Evolutionary conservation across 805 yeast species (phyloP).

Genomic region (Yamadazyma paraphyllophila): DNA sequence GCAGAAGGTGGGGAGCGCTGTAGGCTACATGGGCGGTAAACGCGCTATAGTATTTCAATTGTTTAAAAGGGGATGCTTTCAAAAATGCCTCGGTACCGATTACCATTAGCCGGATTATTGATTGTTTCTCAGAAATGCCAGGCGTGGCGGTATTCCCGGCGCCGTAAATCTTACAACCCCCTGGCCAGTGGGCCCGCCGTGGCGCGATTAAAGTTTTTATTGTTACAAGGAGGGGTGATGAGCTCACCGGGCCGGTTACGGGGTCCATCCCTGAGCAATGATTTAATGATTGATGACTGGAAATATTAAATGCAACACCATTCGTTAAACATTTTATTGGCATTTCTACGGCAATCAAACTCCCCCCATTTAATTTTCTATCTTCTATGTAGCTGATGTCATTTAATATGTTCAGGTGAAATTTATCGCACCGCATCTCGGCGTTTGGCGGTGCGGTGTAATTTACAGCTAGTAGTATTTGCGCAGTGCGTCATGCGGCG

Average conservation of each 20-base stretch:
- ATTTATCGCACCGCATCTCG: slow-evolving; percentile 2
- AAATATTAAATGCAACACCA: too few species aligned
- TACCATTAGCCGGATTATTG: too few species aligned
- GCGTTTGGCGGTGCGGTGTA: slow-evolving; percentile 6
- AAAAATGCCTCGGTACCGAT: too few species aligned
- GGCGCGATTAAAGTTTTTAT: not conserved
- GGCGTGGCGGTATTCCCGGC: too few species aligned
- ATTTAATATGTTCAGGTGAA: not conserved
- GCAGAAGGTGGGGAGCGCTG: slow-evolving; percentile 1
- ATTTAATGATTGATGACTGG: too few species aligned
- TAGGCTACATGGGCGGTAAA: not conserved
- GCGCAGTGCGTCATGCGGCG: not conserved
- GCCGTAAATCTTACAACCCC: too few species aligned
- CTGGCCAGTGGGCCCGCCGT: not conserved
- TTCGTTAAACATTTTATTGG: not conserved
- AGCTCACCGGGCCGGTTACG: not conserved
- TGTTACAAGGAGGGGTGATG: not conserved
- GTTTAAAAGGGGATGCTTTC: too few species aligned
- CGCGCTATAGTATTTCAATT: not conserved
- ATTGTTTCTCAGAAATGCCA: too few species aligned
- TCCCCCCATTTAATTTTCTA: not conserved
- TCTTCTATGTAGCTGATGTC: not conserved
- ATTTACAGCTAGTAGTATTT: not conserved
- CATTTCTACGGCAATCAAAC: not conserved
- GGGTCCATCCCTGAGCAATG: not conserved